Conservation (phyloP, 768 basidiomycete genomes). For the Pisolithus microcarpus region DNA sequence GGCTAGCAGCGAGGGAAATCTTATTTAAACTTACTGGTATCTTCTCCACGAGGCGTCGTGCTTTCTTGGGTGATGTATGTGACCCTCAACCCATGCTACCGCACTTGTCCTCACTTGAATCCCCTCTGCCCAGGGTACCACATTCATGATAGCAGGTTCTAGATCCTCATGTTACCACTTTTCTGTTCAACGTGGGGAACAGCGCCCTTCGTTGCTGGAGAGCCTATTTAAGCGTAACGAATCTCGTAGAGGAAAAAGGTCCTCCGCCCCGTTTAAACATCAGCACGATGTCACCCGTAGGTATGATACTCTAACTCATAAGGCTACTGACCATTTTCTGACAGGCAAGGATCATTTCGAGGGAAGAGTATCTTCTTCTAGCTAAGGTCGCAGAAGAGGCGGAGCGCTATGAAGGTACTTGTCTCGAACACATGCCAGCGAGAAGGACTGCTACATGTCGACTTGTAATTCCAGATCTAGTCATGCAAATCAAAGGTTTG, state of each 20-base stretch:
- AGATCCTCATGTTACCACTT: neutral
- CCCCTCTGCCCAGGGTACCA: slow-evolving; percentile 27
- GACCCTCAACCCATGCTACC: slow-evolving; percentile 24
- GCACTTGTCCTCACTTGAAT: slow-evolving; percentile 11
- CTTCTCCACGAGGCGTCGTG: neutral
- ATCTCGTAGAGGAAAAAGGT: neutral
- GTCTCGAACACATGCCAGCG: neutral
- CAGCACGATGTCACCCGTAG: slow-evolving; percentile 4
- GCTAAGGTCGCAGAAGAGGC: slow-evolving; percentile 85
- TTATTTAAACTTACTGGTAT: no score
- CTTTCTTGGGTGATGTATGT: neutral
- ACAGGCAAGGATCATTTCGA: slow-evolving; percentile 27
- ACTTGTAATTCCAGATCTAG: slow-evolving; percentile 48
- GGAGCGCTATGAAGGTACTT: slow-evolving; percentile 77
- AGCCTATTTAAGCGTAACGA: neutral
- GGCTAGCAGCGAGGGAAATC: no score
- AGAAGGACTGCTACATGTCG: slow-evolving; percentile 12
- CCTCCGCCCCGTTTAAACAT: neutral
- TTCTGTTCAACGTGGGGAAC: neutral
- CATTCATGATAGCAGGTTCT: slow-evolving; percentile 1
- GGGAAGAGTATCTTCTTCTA: slow-evolving; percentile 45
- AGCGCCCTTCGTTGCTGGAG: neutral
- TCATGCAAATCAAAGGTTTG: slow-evolving; percentile 70
- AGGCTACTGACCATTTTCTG: neutral
- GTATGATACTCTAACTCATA: neutral